Conservation (phyloP, 441 rosid species). For the Gossypium schwendimanii region DNA sequence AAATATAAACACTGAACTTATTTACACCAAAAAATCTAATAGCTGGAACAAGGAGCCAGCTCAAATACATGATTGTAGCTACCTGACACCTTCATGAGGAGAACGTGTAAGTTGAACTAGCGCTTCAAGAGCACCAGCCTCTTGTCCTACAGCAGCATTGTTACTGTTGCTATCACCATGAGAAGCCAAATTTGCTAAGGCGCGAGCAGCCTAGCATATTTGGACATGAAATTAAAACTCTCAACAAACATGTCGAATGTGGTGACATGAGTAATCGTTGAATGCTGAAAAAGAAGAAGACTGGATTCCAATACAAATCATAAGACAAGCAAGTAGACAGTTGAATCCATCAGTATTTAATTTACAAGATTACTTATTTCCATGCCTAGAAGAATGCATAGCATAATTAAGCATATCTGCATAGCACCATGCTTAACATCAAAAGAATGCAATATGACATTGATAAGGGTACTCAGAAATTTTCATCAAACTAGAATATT, state of each 20-base stretch:
- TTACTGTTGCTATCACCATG: conserved; percentile 96
- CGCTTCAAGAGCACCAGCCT: conserved; percentile 92
- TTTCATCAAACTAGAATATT: background rate
- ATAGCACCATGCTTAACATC: background rate
- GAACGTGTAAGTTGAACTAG: conserved; percentile 84
- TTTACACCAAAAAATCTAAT: background rate
- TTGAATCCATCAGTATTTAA: conserved; percentile 1
- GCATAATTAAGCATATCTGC: background rate
- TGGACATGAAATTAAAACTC: conserved; percentile 3
- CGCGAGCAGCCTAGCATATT: conserved; percentile 84
- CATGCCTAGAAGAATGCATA: background rate
- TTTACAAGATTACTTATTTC: background rate
- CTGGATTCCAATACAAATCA: background rate
- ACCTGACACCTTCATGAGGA: conserved; percentile 96
- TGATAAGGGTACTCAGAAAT: background rate
- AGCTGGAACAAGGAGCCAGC: background rate
- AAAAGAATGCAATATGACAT: background rate
- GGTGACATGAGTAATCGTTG: background rate
- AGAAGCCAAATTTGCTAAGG: conserved; percentile 95
- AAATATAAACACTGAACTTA: background rate
- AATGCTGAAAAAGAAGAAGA: background rate
- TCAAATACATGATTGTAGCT: background rate
- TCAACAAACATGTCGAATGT: conserved; percentile 3
- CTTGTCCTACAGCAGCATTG: conserved; percentile 95
- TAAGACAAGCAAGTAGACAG: background rate